These are phyloP conservation scores for Leccinum subtestaceum DNA, from an alignment of 768 basidiomycete genomes.

Conservation along the genomic window DNA sequence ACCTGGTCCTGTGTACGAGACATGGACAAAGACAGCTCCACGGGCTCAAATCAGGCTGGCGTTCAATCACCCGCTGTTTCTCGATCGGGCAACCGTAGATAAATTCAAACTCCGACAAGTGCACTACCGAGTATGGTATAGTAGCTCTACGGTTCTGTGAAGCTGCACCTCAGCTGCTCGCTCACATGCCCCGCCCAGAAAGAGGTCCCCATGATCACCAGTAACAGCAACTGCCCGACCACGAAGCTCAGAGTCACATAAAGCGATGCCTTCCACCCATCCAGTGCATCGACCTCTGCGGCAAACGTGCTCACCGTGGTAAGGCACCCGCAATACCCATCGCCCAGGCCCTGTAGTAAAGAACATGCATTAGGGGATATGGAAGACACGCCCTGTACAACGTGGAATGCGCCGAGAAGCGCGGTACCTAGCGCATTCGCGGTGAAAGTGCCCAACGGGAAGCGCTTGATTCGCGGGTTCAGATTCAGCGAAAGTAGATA, in stretches of 20 bases:
- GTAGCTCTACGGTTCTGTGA: conserved; percentile 19
- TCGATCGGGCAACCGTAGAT: conserved; percentile 27
- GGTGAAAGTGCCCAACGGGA: conserved; percentile 78
- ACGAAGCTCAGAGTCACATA: conserved; percentile 73
- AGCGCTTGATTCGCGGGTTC: conserved; percentile 57
- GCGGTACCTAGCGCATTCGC: conserved; percentile 80
- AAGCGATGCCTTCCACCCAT: conserved; percentile 53
- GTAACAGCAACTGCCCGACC: conserved; percentile 63
- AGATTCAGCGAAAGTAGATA: conserved; percentile 72
- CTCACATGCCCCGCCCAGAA: conserved; percentile 48
- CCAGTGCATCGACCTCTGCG: conserved; percentile 66
- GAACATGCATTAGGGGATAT: conserved; percentile 57
- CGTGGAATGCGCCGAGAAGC: conserved; percentile 71
- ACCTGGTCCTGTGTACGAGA: conserved; percentile 41
- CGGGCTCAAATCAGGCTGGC: conserved; percentile 25
- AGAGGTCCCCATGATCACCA: conserved; percentile 71
- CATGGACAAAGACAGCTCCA: conserved; percentile 37
- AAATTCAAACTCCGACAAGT: conserved; percentile 32
- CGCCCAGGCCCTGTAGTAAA: conserved; percentile 75
- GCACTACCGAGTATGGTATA: background rate
- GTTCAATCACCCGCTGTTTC: conserved; percentile 16
- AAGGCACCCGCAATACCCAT: conserved; percentile 95
- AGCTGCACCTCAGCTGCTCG: conserved; percentile 51
- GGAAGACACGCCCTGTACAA: conserved; percentile 55
- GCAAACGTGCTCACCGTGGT: conserved; percentile 94